These are phyloP conservation scores for Euclidium syriacum DNA, from an alignment of 345 rosid species.

Conservation along the genomic window DNA sequence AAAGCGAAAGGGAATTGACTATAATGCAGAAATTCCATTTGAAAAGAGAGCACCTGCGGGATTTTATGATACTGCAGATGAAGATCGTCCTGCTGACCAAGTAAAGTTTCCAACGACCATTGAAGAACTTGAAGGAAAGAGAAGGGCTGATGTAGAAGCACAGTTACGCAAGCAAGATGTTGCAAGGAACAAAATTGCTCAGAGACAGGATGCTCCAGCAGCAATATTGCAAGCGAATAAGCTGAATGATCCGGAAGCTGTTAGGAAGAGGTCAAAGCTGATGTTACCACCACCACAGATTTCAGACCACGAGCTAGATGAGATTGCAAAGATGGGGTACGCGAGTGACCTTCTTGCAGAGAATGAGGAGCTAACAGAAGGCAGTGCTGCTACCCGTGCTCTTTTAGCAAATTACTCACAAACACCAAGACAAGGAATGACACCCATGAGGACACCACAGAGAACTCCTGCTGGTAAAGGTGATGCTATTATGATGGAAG, in stretches of 20 bases:
- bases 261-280: conserved; percentile 90
- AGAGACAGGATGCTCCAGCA: conserved; percentile 93
- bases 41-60: conserved; percentile 98
- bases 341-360: conserved; percentile 83
- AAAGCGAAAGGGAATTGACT: conserved; percentile 95
- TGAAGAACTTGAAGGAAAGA: conserved; percentile 92
- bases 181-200: conserved; percentile 81
- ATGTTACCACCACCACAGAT: conserved; percentile 99
- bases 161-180: conserved; percentile 82
- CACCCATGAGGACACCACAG: conserved; percentile 88
- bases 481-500: conserved; percentile 99
- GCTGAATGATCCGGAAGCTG: conserved; percentile 93
- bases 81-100: conserved; percentile 78
- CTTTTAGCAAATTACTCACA: conserved; percentile 91
- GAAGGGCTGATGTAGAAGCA: conserved; percentile 85
- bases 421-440: conserved; percentile 84
- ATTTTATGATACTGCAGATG: conserved; percentile 81
- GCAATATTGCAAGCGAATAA: conserved; percentile 96
- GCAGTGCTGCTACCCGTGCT: conserved; percentile 90
- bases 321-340: conserved; percentile 98
- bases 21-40: conserved; percentile 94
- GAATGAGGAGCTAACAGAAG: conserved; percentile 80
- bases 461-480: conserved; percentile 98
- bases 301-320: conserved; percentile 89
- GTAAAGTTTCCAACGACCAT: conserved; percentile 84